Evolutionary conservation across 2,329 filamentous ascomycete species (phyloP).

Genomic region (Blastomyces gilchristii): DNA sequence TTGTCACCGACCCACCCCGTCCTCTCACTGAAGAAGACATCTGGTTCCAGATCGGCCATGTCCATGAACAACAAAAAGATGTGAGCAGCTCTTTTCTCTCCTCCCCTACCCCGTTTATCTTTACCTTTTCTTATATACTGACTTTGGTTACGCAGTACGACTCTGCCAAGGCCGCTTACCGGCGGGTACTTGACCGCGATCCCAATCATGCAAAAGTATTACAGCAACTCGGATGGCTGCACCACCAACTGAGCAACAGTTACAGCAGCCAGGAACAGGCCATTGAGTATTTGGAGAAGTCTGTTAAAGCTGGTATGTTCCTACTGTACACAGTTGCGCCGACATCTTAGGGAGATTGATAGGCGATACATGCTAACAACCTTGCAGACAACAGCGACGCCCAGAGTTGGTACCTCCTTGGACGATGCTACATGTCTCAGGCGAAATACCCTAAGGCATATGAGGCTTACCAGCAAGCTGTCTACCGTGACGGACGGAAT

Average conservation of each 20-base stretch:
- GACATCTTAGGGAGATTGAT: not conserved
- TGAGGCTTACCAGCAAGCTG: constrained; percentile 95
- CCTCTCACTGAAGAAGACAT: constrained; percentile 96
- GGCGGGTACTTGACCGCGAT: constrained; percentile 84
- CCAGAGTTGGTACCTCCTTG: constrained; percentile 96
- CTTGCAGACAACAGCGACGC: constrained; percentile 76
- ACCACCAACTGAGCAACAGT: constrained; percentile 88
- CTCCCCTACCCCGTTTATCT: not conserved
- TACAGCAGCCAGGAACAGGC: constrained; percentile 91
- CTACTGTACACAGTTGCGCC: not conserved
- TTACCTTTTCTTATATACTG: constrained; percentile 21
- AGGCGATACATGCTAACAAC: not conserved
- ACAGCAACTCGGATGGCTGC: constrained; percentile 93
- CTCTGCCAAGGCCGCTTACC: constrained; percentile 82
- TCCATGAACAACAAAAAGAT: constrained; percentile 98
- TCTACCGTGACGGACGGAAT: constrained; percentile 94
- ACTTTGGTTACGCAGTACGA: constrained; percentile 59
- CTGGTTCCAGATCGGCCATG: constrained; percentile 98
- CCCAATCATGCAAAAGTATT: constrained; percentile 96
- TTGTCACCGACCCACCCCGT: constrained; percentile 81
- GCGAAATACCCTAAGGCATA: constrained; percentile 98
- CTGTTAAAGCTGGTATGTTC: constrained; percentile 71
- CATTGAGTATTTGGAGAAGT: constrained; percentile 95
- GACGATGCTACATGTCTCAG: constrained; percentile 98
- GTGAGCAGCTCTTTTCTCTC: constrained; percentile 48